Conservation (phyloP, 2,329 filamentous ascomycete species). For the Emmonsiellopsis sp. region DNA sequence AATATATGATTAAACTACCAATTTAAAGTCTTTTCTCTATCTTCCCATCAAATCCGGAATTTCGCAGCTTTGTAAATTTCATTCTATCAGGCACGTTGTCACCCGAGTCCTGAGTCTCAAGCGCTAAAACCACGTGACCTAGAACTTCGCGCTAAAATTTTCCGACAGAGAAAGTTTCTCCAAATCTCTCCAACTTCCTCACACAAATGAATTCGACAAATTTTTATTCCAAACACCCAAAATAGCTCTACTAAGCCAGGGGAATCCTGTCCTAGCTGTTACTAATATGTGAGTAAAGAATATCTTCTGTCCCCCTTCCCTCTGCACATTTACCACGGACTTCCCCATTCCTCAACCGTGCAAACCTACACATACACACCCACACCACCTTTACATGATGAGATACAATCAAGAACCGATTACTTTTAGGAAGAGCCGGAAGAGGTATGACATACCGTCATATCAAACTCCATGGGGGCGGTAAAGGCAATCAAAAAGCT, state of each 20-base stretch:
- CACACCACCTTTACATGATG: conserved; percentile 27
- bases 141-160: no score
- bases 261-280: background rate
- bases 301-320: conserved; percentile 4
- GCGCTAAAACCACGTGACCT: background rate
- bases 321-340: conserved; percentile 3
- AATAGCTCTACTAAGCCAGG: background rate
- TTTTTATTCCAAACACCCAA: background rate
- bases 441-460: conserved; percentile 31
- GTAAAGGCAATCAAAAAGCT: background rate
- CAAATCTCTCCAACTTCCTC: no score
- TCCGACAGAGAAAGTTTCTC: no score
- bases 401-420: conserved; percentile 31
- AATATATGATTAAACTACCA: no score
- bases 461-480: conserved; percentile 1
- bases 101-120: no score
- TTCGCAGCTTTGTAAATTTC: no score
- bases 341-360: background rate
- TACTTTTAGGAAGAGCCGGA: conserved; percentile 40
- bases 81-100: no score
- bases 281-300: conserved; percentile 1
- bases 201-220: no score
- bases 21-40: no score
- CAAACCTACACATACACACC: background rate
- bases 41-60: no score